Percentiles rank a stretch among this genome's conserved stretches.
Evolutionary conservation across 306 rosid species (phyloP).

Genomic region (Prunus davidiana): DNA sequence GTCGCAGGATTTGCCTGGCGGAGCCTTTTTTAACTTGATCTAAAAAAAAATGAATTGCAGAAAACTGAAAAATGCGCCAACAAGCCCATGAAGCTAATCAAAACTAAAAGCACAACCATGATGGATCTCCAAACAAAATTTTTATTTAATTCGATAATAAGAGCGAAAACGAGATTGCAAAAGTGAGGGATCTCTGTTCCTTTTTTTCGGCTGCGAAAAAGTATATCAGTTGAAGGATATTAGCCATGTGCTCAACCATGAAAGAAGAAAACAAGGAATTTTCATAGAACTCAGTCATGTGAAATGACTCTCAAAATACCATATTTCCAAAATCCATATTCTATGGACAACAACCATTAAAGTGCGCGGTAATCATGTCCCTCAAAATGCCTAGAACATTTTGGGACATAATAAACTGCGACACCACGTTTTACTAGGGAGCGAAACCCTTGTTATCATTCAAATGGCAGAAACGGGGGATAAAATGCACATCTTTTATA

Average conservation of each 20-base stretch:
- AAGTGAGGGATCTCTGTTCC: not conserved
- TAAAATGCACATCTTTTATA: not conserved
- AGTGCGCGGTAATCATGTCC: not conserved
- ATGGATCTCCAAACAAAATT: too few species aligned
- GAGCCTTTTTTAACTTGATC: too few species aligned
- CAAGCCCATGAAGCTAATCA: too few species aligned
- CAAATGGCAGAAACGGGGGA: not conserved
- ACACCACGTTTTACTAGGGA: not conserved
- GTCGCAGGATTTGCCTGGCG: too few species aligned
- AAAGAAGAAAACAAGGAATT: not conserved
- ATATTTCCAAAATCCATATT: not conserved
- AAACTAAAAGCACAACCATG: not conserved
- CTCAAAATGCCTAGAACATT: not conserved
- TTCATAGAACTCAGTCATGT: not conserved
- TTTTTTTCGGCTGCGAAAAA: not conserved
- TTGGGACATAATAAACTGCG: not conserved
- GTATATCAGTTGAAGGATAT: not conserved
- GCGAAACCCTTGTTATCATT: not conserved
- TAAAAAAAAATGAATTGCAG: not conserved
- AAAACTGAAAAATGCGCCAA: not conserved
- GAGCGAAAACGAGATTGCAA: not conserved
- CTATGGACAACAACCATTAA: not conserved
- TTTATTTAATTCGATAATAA: not conserved
- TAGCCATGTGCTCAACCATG: not conserved
- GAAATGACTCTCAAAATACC: not conserved